Conservation (phyloP, 495 filamentous ascomycete species). For the Oidiodendron maius region DNA sequence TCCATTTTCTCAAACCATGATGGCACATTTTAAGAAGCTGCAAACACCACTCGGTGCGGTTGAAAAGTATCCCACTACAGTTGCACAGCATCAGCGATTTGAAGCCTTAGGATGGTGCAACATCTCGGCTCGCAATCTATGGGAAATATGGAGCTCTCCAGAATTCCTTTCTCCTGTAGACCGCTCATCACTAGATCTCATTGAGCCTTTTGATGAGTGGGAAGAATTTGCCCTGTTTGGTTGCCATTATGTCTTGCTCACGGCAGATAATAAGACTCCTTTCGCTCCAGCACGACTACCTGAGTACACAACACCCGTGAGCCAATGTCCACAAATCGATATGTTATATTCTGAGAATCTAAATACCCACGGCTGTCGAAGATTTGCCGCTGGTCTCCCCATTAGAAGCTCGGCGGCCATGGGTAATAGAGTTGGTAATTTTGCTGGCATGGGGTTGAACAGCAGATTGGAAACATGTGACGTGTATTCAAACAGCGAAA, state of each 20-base stretch:
- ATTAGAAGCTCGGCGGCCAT: constrained; percentile 3
- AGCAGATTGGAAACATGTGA: constrained; percentile 56
- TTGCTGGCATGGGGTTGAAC: constrained; percentile 57
- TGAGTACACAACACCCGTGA: neutral
- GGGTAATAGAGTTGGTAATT: constrained; percentile 22
- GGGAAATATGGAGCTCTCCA: constrained; percentile 71
- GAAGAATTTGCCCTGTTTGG: constrained; percentile 88
- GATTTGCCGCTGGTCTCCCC: constrained; percentile 20
- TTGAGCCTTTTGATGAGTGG: constrained; percentile 93
- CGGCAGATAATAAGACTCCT: constrained; percentile 35
- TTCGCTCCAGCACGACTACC: neutral
- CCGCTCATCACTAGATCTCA: constrained; percentile 49
- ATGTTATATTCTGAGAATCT: constrained; percentile 16
- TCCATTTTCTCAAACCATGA: constrained; percentile 86
- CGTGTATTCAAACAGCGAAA: constrained; percentile 33
- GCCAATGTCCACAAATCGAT: neutral
- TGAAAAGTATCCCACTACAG: constrained; percentile 58
- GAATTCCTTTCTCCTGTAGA: constrained; percentile 51
- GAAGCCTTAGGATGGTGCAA: constrained; percentile 54
- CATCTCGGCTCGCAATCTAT: constrained; percentile 58
- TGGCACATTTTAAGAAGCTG: constrained; percentile 75
- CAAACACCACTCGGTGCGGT: constrained; percentile 71
- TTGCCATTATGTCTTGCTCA: constrained; percentile 78
- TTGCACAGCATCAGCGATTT: constrained; percentile 63
- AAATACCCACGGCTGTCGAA: constrained; percentile 15